Evolutionary conservation across 2,329 filamentous ascomycete genomes (phyloP), one percentile per base, ranked within the genome.

Genomic region (Trichoderma pleuroti): DNA sequence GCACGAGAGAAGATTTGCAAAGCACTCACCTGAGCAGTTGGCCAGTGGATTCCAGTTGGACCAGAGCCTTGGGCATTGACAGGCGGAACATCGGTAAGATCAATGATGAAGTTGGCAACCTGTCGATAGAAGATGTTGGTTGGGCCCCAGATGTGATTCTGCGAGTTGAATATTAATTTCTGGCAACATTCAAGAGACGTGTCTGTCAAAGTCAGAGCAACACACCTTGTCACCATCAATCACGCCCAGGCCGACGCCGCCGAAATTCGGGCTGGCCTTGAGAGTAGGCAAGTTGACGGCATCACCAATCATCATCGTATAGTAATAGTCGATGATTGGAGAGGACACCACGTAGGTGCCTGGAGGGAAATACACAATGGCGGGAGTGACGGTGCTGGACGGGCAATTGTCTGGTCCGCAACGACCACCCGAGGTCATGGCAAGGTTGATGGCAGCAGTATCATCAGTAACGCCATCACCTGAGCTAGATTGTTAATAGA

Each of bases 311-410:
- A 80, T 73, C 2, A 78, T 77, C 9, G 77, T 80, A 2, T 75
- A 74, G 74, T 89, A 7, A 92, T 91, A 73, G 84, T 85, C 64
- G 87, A 91, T 72, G 95, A 88, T 6, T 14, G 49, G n/a, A 36
- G 57, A 60, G 2, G 57, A 60, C 1, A 60, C 42, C 0, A 90
- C 76, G 76, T 95, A 96, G 3, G 90, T 94, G 57, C 80, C 80
- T 9, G 79, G 70, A n/a, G 80, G 80, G 36, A 82, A 78, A 65
- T 81, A 82, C 42, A 82, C 79, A 5, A 77, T 78, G 8, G 80
- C 80, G 10, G 80, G 80, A 36, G 80, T 78, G n/a, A 77, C 76
- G 4, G 80, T 81, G 67, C 39, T 54, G 9, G 42, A 52, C 4
- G 39, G n/a, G 42, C 62, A 65, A 12, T 18, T 36, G 14, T 56